Evolutionary conservation across 108 stramenopile genomes (phyloP).

Genomic region (Stephanodiscus triporus): DNA sequence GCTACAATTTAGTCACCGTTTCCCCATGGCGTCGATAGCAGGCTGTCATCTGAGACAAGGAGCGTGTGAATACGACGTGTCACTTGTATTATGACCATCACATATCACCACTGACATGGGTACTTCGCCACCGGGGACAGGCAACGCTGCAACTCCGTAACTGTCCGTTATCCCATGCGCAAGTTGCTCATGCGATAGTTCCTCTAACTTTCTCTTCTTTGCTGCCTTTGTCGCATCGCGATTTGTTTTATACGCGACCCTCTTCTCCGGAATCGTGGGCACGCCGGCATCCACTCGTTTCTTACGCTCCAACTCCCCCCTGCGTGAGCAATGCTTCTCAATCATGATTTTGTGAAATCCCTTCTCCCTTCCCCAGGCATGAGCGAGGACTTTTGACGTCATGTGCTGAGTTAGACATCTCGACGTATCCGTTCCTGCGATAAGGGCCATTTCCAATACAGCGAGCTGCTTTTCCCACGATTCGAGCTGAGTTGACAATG

Average conservation of each 20-base stretch:
- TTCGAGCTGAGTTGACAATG: conserved; percentile 56
- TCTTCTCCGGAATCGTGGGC: conserved; percentile 13
- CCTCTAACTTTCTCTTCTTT: conserved; percentile 8
- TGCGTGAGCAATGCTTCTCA: conserved; percentile 58
- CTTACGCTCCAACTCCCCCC: conserved; percentile 74
- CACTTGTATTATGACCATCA: neutral
- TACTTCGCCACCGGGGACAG: neutral
- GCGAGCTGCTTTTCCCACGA: conserved; percentile 76
- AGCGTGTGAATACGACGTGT: neutral
- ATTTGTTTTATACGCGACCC: neutral
- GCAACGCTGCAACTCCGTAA: neutral
- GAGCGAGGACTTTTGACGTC: conserved; percentile 59
- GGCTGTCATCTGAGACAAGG: neutral
- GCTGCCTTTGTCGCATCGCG: neutral
- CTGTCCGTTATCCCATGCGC: neutral
- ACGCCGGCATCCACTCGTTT: conserved; percentile 61
- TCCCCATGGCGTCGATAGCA: conserved; percentile 13
- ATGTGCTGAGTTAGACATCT: conserved; percentile 56
- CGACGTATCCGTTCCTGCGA: conserved; percentile 43
- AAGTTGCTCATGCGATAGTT: neutral
- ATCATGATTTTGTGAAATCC: conserved; percentile 58
- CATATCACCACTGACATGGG: neutral
- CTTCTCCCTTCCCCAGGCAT: conserved; percentile 76
- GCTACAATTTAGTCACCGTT: too few species aligned
- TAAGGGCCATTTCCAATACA: conserved; percentile 23